Evolutionary conservation across 768 basidiomycete genomes (phyloP).

Genomic region (Leccinum boreale): DNA sequence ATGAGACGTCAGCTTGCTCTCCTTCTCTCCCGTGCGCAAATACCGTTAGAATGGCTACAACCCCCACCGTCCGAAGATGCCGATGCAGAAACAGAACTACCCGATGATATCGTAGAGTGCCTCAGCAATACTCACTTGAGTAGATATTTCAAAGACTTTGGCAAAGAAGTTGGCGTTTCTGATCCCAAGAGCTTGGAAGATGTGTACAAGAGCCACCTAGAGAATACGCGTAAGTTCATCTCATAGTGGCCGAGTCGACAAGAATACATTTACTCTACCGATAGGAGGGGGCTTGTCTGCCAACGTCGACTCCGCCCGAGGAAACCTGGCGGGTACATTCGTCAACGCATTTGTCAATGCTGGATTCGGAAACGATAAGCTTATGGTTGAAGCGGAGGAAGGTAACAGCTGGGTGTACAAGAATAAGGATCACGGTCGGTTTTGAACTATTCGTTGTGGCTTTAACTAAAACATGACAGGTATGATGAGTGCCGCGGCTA

Average conservation of each 20-base stretch:
- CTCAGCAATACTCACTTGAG: conserved; percentile 85
- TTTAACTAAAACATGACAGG: conserved; percentile 40
- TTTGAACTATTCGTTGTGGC: not conserved
- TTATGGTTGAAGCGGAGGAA: conserved; percentile 96
- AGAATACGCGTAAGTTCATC: conserved; percentile 69
- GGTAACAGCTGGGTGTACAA: conserved; percentile 99
- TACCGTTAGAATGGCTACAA: conserved; percentile 88
- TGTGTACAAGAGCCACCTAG: conserved; percentile 95
- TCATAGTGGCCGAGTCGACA: not conserved
- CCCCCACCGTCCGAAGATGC: conserved; percentile 46
- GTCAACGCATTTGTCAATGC: conserved; percentile 99
- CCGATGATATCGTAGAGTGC: conserved; percentile 81
- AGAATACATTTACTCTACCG: not conserved
- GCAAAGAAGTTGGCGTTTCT: conserved; percentile 86
- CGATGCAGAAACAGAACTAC: conserved; percentile 62
- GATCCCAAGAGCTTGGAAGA: conserved; percentile 94
- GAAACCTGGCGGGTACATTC: conserved; percentile 93
- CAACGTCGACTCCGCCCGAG: conserved; percentile 89
- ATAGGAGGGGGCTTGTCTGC: conserved; percentile 64
- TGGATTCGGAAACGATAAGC: conserved; percentile 96
- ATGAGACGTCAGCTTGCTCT: conserved; percentile 97
- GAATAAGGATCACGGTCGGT: conserved; percentile 94
- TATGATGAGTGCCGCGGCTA: conserved; percentile 96
- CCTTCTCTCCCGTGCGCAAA: conserved; percentile 87
- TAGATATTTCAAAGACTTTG: conserved; percentile 82